These are phyloP conservation scores for Marasmius oreades DNA, from an alignment of 1,284 basidiomycete species.

Conservation along the genomic window DNA sequence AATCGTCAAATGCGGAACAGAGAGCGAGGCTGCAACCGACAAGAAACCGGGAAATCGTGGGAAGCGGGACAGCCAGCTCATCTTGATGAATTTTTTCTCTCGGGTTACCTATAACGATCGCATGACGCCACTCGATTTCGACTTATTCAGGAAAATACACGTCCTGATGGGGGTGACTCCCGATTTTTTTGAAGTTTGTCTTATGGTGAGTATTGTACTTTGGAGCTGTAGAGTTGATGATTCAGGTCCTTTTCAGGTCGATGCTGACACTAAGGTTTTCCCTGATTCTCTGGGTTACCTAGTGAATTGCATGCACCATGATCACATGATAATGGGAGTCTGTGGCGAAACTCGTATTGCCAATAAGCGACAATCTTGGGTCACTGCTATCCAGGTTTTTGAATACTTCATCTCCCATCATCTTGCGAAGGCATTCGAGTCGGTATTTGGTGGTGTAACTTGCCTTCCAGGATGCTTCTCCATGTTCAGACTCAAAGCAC, in stretches of 20 bases:
- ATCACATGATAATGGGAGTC: slow-evolving; percentile 98
- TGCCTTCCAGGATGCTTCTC: slow-evolving; percentile 99
- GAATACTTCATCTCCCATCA: slow-evolving; percentile 99
- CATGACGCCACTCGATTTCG: slow-evolving; percentile 97
- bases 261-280: slow-evolving; percentile 95
- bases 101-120: slow-evolving; percentile 98
- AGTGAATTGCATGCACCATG: slow-evolving; percentile 98
- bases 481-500: slow-evolving; percentile 97
- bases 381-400: slow-evolving; percentile 97
- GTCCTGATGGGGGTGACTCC: slow-evolving; percentile 98
- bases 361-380: slow-evolving; percentile 98
- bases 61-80: slow-evolving; percentile 97
- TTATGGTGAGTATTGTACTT: slow-evolving; percentile 73
- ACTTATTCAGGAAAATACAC: slow-evolving; percentile 96
- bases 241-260: slow-evolving; percentile 67
- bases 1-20: slow-evolving; percentile 95
- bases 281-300: slow-evolving; percentile 83
- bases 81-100: slow-evolving; percentile 99
- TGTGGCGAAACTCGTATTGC: slow-evolving; percentile 98
- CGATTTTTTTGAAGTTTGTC: slow-evolving; percentile 95
- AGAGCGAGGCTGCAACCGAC: slow-evolving; percentile 74
- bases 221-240: neutral
- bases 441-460: slow-evolving; percentile 98
- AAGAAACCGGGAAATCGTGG: slow-evolving; percentile 98
- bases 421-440: slow-evolving; percentile 97